phyloP scores from a whole-genome alignment of 441 rosid species.

The Cnidoscolus chayamansa region DNA sequence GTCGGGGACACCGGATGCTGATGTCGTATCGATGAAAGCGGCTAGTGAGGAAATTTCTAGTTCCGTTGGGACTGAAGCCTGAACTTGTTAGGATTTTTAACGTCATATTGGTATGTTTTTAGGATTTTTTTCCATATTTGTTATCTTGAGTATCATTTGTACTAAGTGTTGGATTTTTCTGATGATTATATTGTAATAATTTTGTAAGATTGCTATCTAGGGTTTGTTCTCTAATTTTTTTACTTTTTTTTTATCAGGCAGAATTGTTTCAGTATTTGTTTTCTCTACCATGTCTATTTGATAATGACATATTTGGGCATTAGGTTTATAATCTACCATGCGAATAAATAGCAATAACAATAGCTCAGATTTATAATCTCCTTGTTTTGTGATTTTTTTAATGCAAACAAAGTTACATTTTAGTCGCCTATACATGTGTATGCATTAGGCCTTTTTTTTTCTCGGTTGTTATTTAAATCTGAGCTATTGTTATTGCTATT shows the following conservation, averaged over 20 bases:
- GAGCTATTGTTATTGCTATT: not conserved
- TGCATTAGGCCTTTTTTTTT: no score
- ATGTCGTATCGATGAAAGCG: not conserved
- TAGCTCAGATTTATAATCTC: not conserved
- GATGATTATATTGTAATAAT: slow-evolving; percentile 16
- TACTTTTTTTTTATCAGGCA: not conserved
- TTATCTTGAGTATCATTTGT: slow-evolving; percentile 35
- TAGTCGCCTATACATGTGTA: no score
- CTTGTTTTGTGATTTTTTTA: not conserved
- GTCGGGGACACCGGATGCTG: not conserved
- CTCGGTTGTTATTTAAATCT: not conserved
- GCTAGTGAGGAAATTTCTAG: slow-evolving; percentile 24
- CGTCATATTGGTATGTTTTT: slow-evolving; percentile 19
- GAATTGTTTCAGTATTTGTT: not conserved
- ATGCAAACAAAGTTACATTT: no score
- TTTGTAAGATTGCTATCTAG: not conserved
- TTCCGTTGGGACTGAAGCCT: slow-evolving; percentile 40
- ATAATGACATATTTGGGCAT: not conserved
- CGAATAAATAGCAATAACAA: no score
- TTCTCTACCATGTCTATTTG: not conserved
- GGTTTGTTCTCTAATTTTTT: not conserved
- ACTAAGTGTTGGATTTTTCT: slow-evolving; percentile 27
- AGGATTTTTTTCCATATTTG: slow-evolving; percentile 3
- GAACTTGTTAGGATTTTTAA: slow-evolving; percentile 26
- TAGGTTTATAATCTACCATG: no score